Conservation (phyloP, 1,284 basidiomycete genomes). For the Moesziomyces parantarcticus region DNA sequence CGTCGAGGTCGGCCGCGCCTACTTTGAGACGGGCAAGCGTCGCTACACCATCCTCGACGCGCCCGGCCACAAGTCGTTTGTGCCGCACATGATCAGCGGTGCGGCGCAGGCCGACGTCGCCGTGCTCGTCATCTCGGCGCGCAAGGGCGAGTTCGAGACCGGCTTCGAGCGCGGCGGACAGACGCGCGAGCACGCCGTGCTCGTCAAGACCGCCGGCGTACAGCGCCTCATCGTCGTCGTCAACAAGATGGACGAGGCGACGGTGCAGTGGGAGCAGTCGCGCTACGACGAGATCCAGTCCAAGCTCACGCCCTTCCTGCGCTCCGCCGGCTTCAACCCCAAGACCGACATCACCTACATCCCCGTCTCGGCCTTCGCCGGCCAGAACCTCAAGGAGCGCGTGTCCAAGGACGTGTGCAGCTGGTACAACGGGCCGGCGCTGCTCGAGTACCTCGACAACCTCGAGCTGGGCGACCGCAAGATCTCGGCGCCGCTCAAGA, state of each 20-base stretch:
- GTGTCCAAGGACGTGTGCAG: constrained; percentile 55
- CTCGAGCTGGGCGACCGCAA: constrained; percentile 64
- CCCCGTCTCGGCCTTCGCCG: constrained; percentile 65
- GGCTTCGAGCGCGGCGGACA: constrained; percentile 67
- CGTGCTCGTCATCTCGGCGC: constrained; percentile 66
- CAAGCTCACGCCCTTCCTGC: constrained; percentile 66
- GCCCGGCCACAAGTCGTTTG: constrained; percentile 67
- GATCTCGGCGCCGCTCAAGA: constrained; percentile 64
- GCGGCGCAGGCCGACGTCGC: constrained; percentile 67
- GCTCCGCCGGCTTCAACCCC: constrained; percentile 64
- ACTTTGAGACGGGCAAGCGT: constrained; percentile 67
- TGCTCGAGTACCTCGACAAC: constrained; percentile 62
- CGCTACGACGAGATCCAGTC: constrained; percentile 64
- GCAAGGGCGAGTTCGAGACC: constrained; percentile 66
- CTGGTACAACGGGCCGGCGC: constrained; percentile 63
- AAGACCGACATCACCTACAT: constrained; percentile 66
- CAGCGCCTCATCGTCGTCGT: constrained; percentile 66
- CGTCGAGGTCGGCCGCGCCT: constrained; percentile 66
- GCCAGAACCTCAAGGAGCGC: constrained; percentile 67
- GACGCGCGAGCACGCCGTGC: constrained; percentile 67
- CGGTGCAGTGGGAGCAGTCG: constrained; percentile 64
- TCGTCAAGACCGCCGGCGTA: constrained; percentile 67
- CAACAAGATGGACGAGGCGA: constrained; percentile 68
- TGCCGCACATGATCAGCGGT: constrained; percentile 67
- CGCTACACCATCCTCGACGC: constrained; percentile 67